Conservation (phyloP, 257 asterid species). For the Solanum sitiens region DNA sequence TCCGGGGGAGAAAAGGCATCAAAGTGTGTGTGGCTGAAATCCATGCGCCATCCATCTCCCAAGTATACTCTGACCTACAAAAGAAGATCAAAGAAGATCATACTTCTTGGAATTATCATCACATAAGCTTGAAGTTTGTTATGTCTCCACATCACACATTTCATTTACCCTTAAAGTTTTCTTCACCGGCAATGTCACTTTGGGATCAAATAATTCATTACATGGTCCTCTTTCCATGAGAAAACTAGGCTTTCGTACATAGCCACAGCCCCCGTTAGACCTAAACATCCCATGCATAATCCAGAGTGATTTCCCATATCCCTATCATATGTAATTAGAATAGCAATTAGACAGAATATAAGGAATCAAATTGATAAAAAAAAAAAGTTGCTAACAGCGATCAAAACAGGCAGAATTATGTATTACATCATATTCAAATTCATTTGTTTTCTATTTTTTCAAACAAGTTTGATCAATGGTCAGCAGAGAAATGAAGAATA, state of each 20-base stretch:
- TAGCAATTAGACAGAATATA: not conserved
- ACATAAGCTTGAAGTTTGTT: not conserved
- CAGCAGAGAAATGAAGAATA: not conserved
- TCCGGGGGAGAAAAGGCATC: constrained; percentile 94
- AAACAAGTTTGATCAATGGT: not conserved
- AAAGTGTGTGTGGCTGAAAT: constrained; percentile 93
- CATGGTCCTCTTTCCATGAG: constrained; percentile 42
- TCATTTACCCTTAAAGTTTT: constrained; percentile 57
- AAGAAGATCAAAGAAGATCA: not conserved
- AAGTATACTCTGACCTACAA: constrained; percentile 66
- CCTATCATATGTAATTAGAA: constrained; percentile 26
- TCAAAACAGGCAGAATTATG: not conserved
- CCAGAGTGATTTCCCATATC: constrained; percentile 89
- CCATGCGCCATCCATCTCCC: constrained; percentile 97
- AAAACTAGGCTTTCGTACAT: constrained; percentile 62
- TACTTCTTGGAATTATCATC: not conserved
- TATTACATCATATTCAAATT: not conserved
- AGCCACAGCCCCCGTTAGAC: constrained; percentile 85
- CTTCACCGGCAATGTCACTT: constrained; percentile 54
- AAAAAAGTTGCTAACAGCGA: not conserved
- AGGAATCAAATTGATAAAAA: not conserved
- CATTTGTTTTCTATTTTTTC: not conserved
- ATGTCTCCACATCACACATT: not conserved
- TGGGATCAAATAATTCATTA: constrained; percentile 64
- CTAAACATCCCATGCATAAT: constrained; percentile 94